A percentile compares a stretch with the other conserved stretches of the same genome.
phyloP scores from a whole-genome alignment of 257 asterid species.

The Lantana camara region DNA sequence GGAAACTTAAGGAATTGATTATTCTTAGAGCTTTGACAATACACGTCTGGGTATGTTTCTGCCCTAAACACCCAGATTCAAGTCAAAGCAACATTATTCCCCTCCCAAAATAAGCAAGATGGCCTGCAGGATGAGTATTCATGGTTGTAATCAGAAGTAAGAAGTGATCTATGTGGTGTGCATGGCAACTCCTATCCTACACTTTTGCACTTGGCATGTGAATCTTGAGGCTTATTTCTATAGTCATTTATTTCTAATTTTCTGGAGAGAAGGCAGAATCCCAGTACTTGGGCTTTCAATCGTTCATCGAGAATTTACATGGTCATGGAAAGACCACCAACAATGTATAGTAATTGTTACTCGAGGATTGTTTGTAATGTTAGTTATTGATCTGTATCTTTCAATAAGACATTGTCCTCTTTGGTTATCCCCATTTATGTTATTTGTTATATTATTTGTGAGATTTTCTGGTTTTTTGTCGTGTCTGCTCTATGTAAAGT shows the following conservation, averaged over 20 bases:
- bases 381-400: not conserved
- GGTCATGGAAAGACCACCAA: conserved; percentile 3
- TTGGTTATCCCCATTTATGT: not conserved
- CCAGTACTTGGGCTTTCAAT: not conserved
- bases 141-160: no score
- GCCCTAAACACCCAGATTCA: not conserved
- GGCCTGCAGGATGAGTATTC: no score
- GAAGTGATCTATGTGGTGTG: no score
- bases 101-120: no score
- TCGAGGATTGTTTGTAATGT: not conserved
- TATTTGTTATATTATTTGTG: not conserved
- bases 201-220: no score
- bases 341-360: not conserved
- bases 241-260: no score
- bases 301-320: conserved; percentile 7
- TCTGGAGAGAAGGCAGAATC: no score
- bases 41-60: not conserved
- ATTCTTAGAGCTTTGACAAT: not conserved
- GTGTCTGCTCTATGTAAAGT: not conserved
- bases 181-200: no score
- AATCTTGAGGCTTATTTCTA: no score
- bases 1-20: no score
- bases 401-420: not conserved
- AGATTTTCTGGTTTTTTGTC: not conserved
- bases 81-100: no score